These are phyloP conservation scores for Solanum dulcamara DNA, from an alignment of 257 asterid species.

Conservation along the genomic window DNA sequence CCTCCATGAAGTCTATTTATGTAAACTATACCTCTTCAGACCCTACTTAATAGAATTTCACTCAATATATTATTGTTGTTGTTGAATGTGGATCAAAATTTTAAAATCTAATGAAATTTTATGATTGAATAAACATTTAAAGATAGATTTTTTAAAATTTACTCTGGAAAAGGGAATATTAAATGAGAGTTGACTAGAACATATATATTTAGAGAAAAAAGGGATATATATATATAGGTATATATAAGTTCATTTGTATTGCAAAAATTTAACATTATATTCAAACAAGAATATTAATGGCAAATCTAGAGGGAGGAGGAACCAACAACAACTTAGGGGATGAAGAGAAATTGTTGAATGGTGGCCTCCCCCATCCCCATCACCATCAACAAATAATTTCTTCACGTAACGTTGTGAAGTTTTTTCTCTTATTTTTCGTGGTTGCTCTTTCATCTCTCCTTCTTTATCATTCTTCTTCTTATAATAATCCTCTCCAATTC, in stretches of 20 bases:
- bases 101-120: not conserved
- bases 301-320: not conserved
- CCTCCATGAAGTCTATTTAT: no score
- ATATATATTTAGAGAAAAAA: not conserved
- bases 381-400: not conserved
- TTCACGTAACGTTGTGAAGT: not conserved
- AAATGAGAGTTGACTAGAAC: not conserved
- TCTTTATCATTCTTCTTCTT: not conserved
- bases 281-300: not conserved
- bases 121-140: not conserved
- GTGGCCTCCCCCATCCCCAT: not conserved
- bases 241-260: not conserved
- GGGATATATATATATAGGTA: no score
- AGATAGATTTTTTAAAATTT: not conserved
- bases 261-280: not conserved
- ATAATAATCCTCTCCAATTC: not conserved
- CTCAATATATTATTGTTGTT: no score
- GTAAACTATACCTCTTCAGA: no score
- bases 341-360: not conserved
- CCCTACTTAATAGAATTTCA: no score
- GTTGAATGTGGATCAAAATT: not conserved
- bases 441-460: not conserved
- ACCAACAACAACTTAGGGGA: not conserved
- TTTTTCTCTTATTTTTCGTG: not conserved
- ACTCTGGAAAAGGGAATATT: not conserved